phyloP scores from a whole-genome alignment of 2,329 filamentous ascomycete genomes.

The Botrytis pseudocinerea region DNA sequence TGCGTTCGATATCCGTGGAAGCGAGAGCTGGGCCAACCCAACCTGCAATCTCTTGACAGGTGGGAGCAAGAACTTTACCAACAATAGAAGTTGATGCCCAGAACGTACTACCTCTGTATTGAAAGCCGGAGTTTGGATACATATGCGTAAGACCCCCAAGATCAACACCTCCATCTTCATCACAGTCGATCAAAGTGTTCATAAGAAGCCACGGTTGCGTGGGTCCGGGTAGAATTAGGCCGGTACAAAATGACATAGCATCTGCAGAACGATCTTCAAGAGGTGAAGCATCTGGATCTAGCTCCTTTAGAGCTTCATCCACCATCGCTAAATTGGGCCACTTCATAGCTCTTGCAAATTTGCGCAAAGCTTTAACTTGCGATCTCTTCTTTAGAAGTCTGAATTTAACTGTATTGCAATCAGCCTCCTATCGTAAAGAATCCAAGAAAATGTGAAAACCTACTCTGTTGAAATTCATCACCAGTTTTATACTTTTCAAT shows the following conservation, averaged over 20 bases:
- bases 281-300: constrained; percentile 51
- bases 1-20: constrained; percentile 64
- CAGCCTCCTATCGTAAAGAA: constrained; percentile 20
- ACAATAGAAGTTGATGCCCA: constrained; percentile 73
- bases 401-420: constrained; percentile 52
- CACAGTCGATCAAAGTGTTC: constrained; percentile 75
- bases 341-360: constrained; percentile 71
- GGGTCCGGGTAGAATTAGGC: constrained; percentile 68
- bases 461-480: constrained; percentile 52
- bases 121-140: constrained; percentile 70
- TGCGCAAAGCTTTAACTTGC: constrained; percentile 67
- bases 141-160: constrained; percentile 68
- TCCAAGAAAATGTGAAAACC: constrained; percentile 29
- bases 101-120: constrained; percentile 76
- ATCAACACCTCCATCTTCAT: constrained; percentile 64
- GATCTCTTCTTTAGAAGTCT: constrained; percentile 63
- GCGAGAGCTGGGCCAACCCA: constrained; percentile 74
- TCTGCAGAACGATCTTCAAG: constrained; percentile 66
- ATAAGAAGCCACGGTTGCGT: constrained; percentile 74
- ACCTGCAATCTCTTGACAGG: constrained; percentile 68
- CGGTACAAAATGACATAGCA: constrained; percentile 76
- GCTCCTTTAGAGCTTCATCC: constrained; percentile 60
- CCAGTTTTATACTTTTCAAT: constrained; percentile 60
- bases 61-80: constrained; percentile 73
- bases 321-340: constrained; percentile 73